Base-by-base conservation (phyloP, 176 grass and related monocot genomes). In the Avena eriantha region DNA sequence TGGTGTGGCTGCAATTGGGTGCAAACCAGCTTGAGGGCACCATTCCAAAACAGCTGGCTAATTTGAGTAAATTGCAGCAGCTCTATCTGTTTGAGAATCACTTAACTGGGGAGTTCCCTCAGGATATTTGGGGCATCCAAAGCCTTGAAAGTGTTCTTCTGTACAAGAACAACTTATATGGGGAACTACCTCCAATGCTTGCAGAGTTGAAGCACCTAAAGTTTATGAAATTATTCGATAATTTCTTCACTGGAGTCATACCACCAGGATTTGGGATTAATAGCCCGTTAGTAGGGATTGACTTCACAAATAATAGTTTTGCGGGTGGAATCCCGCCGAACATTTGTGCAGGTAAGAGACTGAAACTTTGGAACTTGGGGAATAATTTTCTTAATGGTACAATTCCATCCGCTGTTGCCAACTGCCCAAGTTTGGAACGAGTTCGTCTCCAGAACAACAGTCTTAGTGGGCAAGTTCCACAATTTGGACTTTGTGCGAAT, bases 271-370 rank as follows among this genome's bases (percentile, higher is more conserved):
- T 70, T 70, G 67, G 67, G 67, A 21, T 21, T 70, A 41, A 70
- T 10, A 70, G 67, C 67, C 67, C 67, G 21, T 70, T 43, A 43
- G 2, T 70, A 70, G 8, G 10, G 67, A 70, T 70, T n/a, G 67
- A 70, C 34, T 90, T 70, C 67, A 70, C 67, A 70, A 70, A 70
- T 70, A 70, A 70, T 21, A 12, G 67, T 16, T 70, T 70, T 81
- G 67, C 87, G 58, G 93, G 95, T 66, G 77, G 60, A 82, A 83
- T 98, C 13, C 95, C 93, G 8, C 87, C 89, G 23, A 72, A 92
- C 64, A 87, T 98, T 56, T 98, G 95, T 85, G 90, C 69, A 15
- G 85, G 87, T 11, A 87, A 95, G 86, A 72, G 84, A 80, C 78
- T 95, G 71, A 80, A 18, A 54, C 0, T 86, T 36, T 81, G 92